Evolutionary conservation across 441 rosid species (phyloP).

Genomic region (Isatis lusitanica): DNA sequence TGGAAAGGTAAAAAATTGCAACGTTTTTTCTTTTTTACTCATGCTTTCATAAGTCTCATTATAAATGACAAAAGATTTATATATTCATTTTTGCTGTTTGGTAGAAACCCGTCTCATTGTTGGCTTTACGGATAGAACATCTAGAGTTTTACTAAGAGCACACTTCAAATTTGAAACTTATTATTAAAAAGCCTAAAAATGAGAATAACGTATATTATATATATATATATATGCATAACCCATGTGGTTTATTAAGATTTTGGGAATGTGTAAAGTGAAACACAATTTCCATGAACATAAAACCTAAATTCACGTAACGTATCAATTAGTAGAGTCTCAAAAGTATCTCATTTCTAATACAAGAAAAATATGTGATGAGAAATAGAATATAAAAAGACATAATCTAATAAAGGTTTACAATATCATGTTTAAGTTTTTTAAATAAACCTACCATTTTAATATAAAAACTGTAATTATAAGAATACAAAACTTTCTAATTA

Average conservation of each 20-base stretch:
- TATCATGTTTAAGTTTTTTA: background rate
- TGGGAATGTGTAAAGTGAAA: conserved; percentile 29
- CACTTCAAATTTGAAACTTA: background rate
- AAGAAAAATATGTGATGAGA: background rate
- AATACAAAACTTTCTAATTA: background rate
- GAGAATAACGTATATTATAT: background rate
- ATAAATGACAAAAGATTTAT: background rate
- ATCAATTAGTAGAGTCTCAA: conserved; percentile 31
- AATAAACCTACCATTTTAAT: background rate
- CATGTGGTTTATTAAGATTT: background rate
- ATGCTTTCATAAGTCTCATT: background rate
- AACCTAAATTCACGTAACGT: conserved; percentile 38
- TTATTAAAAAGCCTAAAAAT: background rate
- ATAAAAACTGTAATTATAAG: background rate
- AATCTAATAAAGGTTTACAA: background rate
- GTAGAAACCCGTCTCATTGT: background rate
- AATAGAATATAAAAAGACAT: background rate
- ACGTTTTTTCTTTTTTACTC: background rate
- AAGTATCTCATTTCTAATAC: conserved; percentile 16
- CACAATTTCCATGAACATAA: conserved; percentile 34
- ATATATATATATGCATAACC: background rate
- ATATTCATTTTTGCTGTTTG: background rate
- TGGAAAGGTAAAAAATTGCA: too few species aligned
- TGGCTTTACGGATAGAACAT: background rate
- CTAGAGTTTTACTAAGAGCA: background rate